A percentile compares a stretch with the other conserved stretches of the same genome.
phyloP scores from a whole-genome alignment of 495 filamentous ascomycete species.

The Collariella sp. region DNA sequence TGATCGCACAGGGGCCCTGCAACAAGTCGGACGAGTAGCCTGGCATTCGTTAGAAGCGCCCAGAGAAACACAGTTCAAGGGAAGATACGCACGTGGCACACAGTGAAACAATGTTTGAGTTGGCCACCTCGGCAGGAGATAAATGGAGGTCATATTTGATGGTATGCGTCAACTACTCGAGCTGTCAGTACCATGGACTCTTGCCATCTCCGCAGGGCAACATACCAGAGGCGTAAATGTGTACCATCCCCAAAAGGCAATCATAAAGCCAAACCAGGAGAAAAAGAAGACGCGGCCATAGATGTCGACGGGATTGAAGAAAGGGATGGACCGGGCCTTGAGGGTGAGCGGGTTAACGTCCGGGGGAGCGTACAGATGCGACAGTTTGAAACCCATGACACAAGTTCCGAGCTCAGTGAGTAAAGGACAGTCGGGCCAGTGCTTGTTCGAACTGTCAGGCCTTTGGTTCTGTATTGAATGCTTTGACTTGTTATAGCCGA shows the following conservation, averaged over 20 bases:
- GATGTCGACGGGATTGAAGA: constrained; percentile 68
- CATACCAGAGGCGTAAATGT: constrained; percentile 76
- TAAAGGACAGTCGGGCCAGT: not conserved
- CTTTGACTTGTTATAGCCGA: too few species aligned
- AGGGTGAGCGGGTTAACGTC: constrained; percentile 63
- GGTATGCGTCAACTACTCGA: constrained; percentile 51
- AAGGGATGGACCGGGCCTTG: constrained; percentile 73
- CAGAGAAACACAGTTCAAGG: not conserved
- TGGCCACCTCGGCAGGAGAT: constrained; percentile 61
- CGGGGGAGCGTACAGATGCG: constrained; percentile 50
- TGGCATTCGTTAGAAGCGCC: constrained; percentile 42
- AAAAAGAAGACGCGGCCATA: constrained; percentile 93
- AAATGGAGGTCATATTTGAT: constrained; percentile 73
- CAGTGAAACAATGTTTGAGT: constrained; percentile 86
- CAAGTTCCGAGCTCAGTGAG: not conserved
- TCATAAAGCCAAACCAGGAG: constrained; percentile 91
- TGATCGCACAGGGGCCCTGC: constrained; percentile 79
- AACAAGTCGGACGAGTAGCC: constrained; percentile 69
- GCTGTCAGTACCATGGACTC: not conserved
- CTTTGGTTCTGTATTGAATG: not conserved
- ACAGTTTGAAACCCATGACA: constrained; percentile 38
- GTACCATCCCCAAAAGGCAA: constrained; percentile 91
- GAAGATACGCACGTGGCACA: not conserved
- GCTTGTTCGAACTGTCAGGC: not conserved
- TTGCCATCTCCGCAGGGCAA: not conserved